These are phyloP conservation scores for Solanum hybrid DNA, from an alignment of 305 asterid species.

Conservation along the genomic window DNA sequence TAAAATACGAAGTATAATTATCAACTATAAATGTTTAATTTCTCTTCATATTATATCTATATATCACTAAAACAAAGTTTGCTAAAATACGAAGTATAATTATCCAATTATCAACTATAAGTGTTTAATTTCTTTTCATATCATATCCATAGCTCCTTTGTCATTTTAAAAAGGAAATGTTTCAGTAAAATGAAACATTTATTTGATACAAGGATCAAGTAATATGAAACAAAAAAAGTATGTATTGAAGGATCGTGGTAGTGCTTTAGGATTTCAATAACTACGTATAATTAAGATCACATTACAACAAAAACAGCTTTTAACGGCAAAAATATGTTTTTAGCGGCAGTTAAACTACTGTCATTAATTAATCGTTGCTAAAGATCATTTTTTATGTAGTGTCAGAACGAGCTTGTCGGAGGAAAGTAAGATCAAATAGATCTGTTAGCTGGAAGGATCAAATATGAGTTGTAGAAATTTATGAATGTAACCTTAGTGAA, in stretches of 20 bases:
- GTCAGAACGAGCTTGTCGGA: neutral
- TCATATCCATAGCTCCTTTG: neutral
- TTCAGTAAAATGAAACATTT: neutral
- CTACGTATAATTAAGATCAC: neutral
- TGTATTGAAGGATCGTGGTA: neutral
- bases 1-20: too few relatives aligned
- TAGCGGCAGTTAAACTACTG: rapidly evolving
- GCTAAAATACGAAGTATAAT: too few relatives aligned
- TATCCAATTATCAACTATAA: too few relatives aligned
- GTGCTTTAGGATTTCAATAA: neutral
- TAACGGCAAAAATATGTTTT: neutral
- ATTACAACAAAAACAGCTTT: neutral
- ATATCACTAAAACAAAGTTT: too few relatives aligned
- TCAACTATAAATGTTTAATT: too few relatives aligned
- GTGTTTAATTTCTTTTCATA: too few relatives aligned
- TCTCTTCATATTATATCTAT: too few relatives aligned
- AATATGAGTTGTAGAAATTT: neutral
- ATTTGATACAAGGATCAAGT: neutral
- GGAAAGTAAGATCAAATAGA: neutral
- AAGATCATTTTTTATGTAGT: neutral
- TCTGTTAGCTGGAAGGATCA: neutral
- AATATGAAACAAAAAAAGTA: neutral
- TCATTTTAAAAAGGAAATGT: too few relatives aligned
- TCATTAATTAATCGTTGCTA: too few relatives aligned
- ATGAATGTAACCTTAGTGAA: neutral